Conservation (phyloP, 495 filamentous ascomycete genomes). For the Lophiotrema nucula region DNA sequence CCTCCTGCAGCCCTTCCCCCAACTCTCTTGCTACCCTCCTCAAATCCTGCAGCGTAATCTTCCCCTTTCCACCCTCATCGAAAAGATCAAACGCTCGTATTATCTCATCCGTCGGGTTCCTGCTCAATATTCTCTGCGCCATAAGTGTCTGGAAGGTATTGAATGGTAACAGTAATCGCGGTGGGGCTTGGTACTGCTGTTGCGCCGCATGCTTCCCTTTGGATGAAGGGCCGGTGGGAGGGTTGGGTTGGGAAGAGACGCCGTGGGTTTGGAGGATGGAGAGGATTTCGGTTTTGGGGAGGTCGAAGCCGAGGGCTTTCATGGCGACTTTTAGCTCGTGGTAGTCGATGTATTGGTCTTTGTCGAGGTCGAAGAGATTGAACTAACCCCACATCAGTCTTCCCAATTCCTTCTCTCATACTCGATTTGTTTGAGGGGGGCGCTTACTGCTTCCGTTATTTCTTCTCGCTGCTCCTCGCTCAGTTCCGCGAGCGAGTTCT, state of each 20-base stretch:
- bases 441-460: constrained; percentile 79
- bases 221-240: constrained; percentile 48
- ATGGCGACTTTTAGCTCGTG: constrained; percentile 97
- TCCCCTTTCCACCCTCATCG: constrained; percentile 74
- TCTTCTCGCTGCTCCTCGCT: constrained; percentile 87
- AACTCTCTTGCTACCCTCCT: constrained; percentile 84
- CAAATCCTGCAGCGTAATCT: constrained; percentile 83
- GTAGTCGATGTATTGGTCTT: constrained; percentile 91
- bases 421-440: no score
- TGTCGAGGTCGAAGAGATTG: constrained; percentile 94
- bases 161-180: constrained; percentile 66
- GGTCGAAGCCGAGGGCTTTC: constrained; percentile 91
- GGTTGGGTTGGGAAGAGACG: constrained; percentile 16
- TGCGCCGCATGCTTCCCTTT: constrained; percentile 16
- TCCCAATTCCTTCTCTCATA: neutral
- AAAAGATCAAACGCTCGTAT: constrained; percentile 88
- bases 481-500: constrained; percentile 48
- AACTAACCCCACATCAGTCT: constrained; percentile 58
- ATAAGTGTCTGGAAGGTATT: constrained; percentile 76
- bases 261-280: constrained; percentile 72
- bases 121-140: constrained; percentile 70
- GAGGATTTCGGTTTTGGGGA: constrained; percentile 79
- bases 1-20: constrained; percentile 86
- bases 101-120: constrained; percentile 90
- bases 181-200: constrained; percentile 34